These are phyloP conservation scores for Lippia alba DNA, from an alignment of 305 asterid genomes.

Conservation along the genomic window DNA sequence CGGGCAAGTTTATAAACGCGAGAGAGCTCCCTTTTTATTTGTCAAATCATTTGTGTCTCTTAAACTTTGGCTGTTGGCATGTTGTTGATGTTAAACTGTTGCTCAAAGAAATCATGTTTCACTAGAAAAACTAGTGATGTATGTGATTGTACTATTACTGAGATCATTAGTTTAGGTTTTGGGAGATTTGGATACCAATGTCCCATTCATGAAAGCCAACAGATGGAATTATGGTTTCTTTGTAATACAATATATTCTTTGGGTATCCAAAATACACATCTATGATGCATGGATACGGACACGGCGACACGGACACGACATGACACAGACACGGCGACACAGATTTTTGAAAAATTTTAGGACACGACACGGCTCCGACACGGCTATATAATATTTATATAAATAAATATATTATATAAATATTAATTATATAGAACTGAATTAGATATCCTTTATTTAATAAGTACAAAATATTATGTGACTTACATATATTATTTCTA, in stretches of 20 bases:
- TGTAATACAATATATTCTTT: not conserved
- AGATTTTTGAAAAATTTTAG: too few relatives aligned
- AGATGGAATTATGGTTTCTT: conserved; percentile 17
- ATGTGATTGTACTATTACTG: conserved; percentile 27
- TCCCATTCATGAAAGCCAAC: conserved; percentile 16
- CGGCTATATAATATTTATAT: too few relatives aligned
- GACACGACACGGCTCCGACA: too few relatives aligned
- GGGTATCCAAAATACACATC: conserved; percentile 1
- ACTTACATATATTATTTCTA: too few relatives aligned
- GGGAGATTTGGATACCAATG: not conserved
- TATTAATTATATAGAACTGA: too few relatives aligned
- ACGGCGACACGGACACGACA: too few relatives aligned
- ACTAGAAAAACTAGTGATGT: conserved; percentile 20
- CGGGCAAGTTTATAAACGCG: not conserved
- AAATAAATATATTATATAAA: too few relatives aligned
- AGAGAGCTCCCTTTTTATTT: conserved; percentile 18
- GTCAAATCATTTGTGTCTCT: conserved; percentile 14
- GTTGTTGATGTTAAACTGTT: conserved; percentile 3
- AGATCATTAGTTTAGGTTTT: conserved; percentile 21
- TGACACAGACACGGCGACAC: too few relatives aligned
- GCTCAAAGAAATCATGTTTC: not conserved
- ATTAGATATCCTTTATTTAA: too few relatives aligned
- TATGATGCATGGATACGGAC: too few relatives aligned
- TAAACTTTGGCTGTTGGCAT: conserved; percentile 20
- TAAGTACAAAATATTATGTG: too few relatives aligned